A percentile compares a stretch with the other conserved stretches of the same genome.
These are phyloP conservation scores for Fusarium camptoceras DNA, from an alignment of 2,329 filamentous ascomycete species.

Conservation along the genomic window DNA sequence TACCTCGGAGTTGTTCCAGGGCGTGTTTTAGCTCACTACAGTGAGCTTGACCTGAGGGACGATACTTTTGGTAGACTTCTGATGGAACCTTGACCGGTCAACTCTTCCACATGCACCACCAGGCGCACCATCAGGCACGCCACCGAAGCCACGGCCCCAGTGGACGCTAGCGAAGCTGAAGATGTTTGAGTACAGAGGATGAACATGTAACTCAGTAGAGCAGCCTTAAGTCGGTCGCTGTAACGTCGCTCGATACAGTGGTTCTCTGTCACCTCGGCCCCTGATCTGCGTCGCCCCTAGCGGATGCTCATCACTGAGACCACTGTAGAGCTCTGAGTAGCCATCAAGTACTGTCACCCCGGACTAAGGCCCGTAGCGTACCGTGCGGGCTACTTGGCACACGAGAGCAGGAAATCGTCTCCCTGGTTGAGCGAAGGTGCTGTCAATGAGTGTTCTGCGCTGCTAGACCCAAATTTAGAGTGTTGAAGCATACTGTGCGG, in stretches of 20 bases:
- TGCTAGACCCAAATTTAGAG: constrained; percentile 23
- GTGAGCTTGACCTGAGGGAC: not conserved
- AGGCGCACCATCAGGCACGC: constrained; percentile 43
- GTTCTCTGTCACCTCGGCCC: not conserved
- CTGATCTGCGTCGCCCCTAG: not conserved
- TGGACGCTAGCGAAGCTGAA: constrained; percentile 41
- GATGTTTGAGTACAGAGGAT: constrained; percentile 19
- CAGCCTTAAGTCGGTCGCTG: constrained; percentile 4
- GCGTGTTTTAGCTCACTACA: constrained; percentile 6
- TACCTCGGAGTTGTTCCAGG: constrained; percentile 2
- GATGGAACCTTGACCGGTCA: constrained; percentile 27
- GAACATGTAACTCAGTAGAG: constrained; percentile 8
- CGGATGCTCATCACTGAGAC: not conserved
- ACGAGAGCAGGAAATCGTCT: constrained; percentile 26
- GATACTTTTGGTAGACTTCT: constrained; percentile 31
- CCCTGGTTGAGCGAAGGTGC: constrained; percentile 19
- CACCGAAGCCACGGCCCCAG: constrained; percentile 45
- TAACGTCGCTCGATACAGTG: not conserved
- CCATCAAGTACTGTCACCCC: constrained; percentile 34
- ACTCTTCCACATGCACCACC: constrained; percentile 33
- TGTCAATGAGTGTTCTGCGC: constrained; percentile 19
- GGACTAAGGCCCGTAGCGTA: constrained; percentile 36
- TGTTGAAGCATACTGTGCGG: constrained; percentile 30
- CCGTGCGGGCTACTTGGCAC: constrained; percentile 43
- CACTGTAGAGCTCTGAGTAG: constrained; percentile 13